A percentile compares a stretch with the other conserved stretches of the same genome.
Evolutionary conservation across 192 early-diverging fungal genomes (phyloP).

Genomic region (Geranomyces variabilis): DNA sequence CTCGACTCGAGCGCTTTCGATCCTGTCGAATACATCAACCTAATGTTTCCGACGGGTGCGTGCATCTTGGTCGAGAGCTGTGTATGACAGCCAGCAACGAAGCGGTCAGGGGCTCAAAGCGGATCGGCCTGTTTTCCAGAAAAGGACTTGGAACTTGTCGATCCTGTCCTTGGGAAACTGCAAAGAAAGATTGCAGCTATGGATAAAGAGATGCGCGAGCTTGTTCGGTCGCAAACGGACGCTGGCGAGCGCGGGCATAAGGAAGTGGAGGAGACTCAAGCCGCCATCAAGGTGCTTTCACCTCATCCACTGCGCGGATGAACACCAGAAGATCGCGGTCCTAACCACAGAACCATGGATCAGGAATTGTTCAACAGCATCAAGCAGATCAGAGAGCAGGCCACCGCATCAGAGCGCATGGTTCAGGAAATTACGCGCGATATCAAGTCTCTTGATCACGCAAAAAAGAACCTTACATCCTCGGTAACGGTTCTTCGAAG

Average conservation of each 20-base stretch:
- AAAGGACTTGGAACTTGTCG: conserved; percentile 64
- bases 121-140: conserved; percentile 45
- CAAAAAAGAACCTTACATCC: conserved; percentile 86
- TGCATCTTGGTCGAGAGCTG: not conserved
- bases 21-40: conserved; percentile 77
- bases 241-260: conserved; percentile 60
- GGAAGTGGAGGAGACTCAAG: conserved; percentile 72
- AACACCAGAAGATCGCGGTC: not conserved
- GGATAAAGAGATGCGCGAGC: conserved; percentile 65
- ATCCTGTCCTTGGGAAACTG: conserved; percentile 67
- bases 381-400: conserved; percentile 82
- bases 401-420: conserved; percentile 80
- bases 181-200: conserved; percentile 60
- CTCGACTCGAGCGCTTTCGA: conserved; percentile 73
- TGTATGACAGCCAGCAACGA: too few relatives aligned
- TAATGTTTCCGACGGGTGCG: conserved; percentile 75
- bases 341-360: not conserved
- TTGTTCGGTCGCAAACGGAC: conserved; percentile 75
- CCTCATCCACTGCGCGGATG: not conserved
- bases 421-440: conserved; percentile 96
- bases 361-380: conserved; percentile 80
- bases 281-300: conserved; percentile 73
- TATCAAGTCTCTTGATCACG: conserved; percentile 91
- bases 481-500: conserved; percentile 82
- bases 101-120: too few relatives aligned